These are phyloP conservation scores for Taphrina betulina DNA, from an alignment of 1,139 yeast genomes.

Conservation along the genomic window DNA sequence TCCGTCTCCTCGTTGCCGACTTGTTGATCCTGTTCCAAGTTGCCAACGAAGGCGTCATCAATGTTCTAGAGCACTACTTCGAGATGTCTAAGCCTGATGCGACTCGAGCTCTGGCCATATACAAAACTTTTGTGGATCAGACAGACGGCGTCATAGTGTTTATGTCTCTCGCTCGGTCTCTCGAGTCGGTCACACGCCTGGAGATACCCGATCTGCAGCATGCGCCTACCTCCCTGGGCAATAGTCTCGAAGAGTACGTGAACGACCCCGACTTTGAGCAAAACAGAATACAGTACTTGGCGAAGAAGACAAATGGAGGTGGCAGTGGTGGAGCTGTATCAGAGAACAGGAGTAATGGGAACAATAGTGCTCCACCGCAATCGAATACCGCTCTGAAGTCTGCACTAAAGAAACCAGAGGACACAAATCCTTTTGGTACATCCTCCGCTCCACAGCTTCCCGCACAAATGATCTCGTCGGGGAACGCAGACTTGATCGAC, in stretches of 20 bases:
- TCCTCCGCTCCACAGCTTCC: slow-evolving; percentile 33
- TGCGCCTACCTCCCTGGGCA: slow-evolving; percentile 85
- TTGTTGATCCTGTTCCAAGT: slow-evolving; percentile 80
- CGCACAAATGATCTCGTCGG: slow-evolving; percentile 20
- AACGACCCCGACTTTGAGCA: slow-evolving; percentile 80
- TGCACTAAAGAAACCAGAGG: slow-evolving; percentile 36
- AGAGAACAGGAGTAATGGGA: not conserved
- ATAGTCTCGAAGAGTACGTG: slow-evolving; percentile 82
- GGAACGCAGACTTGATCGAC: slow-evolving; percentile 38
- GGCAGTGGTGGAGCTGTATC: not conserved
- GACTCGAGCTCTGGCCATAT: slow-evolving; percentile 76
- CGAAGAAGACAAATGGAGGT: slow-evolving; percentile 55
- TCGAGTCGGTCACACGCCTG: slow-evolving; percentile 80
- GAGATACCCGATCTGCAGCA: slow-evolving; percentile 95
- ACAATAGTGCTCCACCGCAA: slow-evolving; percentile 38
- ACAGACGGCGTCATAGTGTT: slow-evolving; percentile 86
- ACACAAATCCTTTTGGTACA: slow-evolving; percentile 38
- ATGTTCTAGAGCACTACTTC: slow-evolving; percentile 86
- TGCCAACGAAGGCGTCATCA: slow-evolving; percentile 91
- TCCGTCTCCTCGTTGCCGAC: slow-evolving; percentile 83
- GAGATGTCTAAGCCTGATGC: slow-evolving; percentile 88
- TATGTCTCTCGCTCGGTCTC: slow-evolving; percentile 81
- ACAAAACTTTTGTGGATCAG: slow-evolving; percentile 79
- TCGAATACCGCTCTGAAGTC: slow-evolving; percentile 41
- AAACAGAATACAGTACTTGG: slow-evolving; percentile 73